Evolutionary conservation across 495 filamentous ascomycete species (phyloP).

Genomic region (Trichocladium antarcticum): DNA sequence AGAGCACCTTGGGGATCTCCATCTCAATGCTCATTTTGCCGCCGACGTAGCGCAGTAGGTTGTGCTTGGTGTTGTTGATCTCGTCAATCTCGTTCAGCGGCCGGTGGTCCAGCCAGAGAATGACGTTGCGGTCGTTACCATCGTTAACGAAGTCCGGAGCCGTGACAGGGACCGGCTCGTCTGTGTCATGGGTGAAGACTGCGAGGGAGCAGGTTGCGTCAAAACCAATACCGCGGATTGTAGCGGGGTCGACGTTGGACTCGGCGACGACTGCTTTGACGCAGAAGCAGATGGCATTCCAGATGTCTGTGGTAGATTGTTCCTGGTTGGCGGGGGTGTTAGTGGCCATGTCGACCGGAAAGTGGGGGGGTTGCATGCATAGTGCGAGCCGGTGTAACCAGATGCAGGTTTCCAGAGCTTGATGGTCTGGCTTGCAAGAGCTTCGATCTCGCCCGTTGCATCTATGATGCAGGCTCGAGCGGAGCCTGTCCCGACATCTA

Average conservation of each 20-base stretch:
- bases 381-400: slow-evolving; percentile 57
- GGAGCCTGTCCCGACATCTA: slow-evolving; percentile 93
- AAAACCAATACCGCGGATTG: slow-evolving; percentile 82
- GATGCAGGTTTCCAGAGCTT: slow-evolving; percentile 87
- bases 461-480: slow-evolving; percentile 92
- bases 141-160: slow-evolving; percentile 71
- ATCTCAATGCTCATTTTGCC: slow-evolving; percentile 98
- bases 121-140: slow-evolving; percentile 73
- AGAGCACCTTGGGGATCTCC: slow-evolving; percentile 95
- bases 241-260: slow-evolving; percentile 59
- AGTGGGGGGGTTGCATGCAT: slow-evolving; percentile 43
- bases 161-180: slow-evolving; percentile 82
- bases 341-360: slow-evolving; percentile 9
- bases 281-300: slow-evolving; percentile 76
- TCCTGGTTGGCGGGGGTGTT: slow-evolving; percentile 50
- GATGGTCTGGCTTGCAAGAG: slow-evolving; percentile 80
- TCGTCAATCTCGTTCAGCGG: slow-evolving; percentile 77
- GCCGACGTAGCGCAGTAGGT: slow-evolving; percentile 88
- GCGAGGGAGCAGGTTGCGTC: slow-evolving; percentile 94
- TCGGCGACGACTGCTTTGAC: slow-evolving; percentile 67
- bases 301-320: slow-evolving; percentile 96
- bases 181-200: slow-evolving; percentile 77
- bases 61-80: slow-evolving; percentile 87
- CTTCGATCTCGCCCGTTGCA: slow-evolving; percentile 80
- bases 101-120: slow-evolving; percentile 88